Base-by-base conservation (phyloP, 441 rosid genomes). In the Dalechampia spathulata region DNA sequence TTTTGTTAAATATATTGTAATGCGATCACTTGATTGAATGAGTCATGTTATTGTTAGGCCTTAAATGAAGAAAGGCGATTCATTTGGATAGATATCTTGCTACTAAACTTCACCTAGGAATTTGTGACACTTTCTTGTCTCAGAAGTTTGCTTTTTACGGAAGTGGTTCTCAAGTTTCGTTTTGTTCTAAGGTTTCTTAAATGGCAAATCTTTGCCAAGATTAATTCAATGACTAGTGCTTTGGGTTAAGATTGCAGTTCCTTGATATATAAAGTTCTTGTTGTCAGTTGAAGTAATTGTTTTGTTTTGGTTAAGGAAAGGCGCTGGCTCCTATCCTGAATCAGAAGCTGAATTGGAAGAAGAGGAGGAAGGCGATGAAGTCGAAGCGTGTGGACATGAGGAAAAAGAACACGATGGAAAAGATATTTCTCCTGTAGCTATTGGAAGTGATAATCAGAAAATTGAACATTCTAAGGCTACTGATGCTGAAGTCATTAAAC, bases 251-350 rank as follows among this genome's bases (percentile, higher is more conserved):
- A n/a, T n/a, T n/a, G n/a, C n/a, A n/a, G n/a, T n/a, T n/a, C n/a
- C n/a, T n/a, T n/a, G n/a, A n/a, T n/a, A n/a, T n/a, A n/a, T n/a
- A n/a, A n/a, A n/a, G n/a, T n/a, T n/a, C n/a, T n/a, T n/a, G n/a
- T n/a, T n/a, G n/a, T n/a, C n/a, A n/a, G n/a, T n/a, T n/a, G 20
- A 63, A 65, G 49, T 49, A 64, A 67, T 39, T 44, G 22, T 54
- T 34, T 22, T 62, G 54, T 69, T 69, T 74, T 76, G 77, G 64
- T 80, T 38, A 78, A 85, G 86, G 87, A 81, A 79, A 87, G 96
- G 69, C 90, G 20, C 91, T 91, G 75, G 84, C 95, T 81, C 85
- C 96, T 49, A 91, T 91, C 95, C 95, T 23, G 98, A 91, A 62
- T 82, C 88, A 5, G 98, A 91, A 59, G 77, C 76, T 28, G 96